A percentile compares a stretch with the other conserved stretches of the same genome.
Conservation (phyloP, 1,139 yeast species). For the Candida gigantensis region DNA sequence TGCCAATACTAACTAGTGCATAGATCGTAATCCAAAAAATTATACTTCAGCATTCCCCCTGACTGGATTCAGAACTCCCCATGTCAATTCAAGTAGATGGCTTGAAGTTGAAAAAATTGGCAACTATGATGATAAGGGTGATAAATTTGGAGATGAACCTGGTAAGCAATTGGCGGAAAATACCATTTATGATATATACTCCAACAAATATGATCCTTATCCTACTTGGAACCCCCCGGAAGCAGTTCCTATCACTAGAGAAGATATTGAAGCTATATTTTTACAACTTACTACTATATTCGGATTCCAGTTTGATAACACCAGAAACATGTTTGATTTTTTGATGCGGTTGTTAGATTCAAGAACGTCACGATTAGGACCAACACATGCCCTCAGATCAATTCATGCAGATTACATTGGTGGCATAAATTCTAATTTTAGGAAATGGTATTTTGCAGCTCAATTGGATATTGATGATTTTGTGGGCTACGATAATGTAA, state of each 20-base stretch:
- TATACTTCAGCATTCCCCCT: conserved; percentile 31
- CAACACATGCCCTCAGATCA: conserved; percentile 55
- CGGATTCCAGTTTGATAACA: conserved; percentile 66
- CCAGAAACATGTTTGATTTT: conserved; percentile 77
- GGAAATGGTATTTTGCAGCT: conserved; percentile 96
- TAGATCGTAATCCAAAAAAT: conserved; percentile 16
- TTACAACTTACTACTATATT: conserved; percentile 53
- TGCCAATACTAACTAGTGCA: conserved; percentile 6
- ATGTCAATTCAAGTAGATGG: conserved; percentile 47
- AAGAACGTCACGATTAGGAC: conserved; percentile 63
- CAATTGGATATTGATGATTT: conserved; percentile 84
- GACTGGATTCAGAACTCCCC: conserved; percentile 53
- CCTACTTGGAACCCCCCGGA: conserved; percentile 56
- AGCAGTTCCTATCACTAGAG: conserved; percentile 57
- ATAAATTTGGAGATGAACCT: conserved; percentile 21
- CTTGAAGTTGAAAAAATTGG: conserved; percentile 37
- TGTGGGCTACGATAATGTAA: conserved; percentile 66
- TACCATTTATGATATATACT: conserved; percentile 40
- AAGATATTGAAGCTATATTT: conserved; percentile 59
- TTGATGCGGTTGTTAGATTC: conserved; percentile 87
- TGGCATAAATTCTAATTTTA: conserved; percentile 87
- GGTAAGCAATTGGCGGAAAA: conserved; percentile 41
- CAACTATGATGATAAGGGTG: conserved; percentile 21
- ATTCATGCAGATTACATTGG: conserved; percentile 81
- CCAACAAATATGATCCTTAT: conserved; percentile 49